Evolutionary conservation across 2,329 filamentous ascomycete species (phyloP).

Genomic region (Trichoderma koningii): DNA sequence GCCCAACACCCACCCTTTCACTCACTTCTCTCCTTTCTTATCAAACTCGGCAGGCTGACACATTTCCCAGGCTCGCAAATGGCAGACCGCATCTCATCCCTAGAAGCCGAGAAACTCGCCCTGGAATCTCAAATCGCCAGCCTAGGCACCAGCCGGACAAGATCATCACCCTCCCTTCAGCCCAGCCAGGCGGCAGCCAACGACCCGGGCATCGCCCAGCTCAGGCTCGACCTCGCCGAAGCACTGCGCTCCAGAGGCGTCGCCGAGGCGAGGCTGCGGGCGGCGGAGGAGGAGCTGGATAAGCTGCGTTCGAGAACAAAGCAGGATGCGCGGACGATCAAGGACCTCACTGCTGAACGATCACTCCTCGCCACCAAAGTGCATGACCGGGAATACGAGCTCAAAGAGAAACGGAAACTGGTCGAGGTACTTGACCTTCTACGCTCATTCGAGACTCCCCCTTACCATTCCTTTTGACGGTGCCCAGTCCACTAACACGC

Average conservation of each 20-base stretch:
- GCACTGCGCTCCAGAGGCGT: constrained; percentile 73
- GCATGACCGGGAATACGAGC: constrained; percentile 81
- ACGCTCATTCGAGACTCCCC: not conserved
- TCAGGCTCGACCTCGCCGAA: constrained; percentile 71
- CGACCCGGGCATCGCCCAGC: constrained; percentile 48
- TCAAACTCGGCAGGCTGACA: constrained; percentile 30
- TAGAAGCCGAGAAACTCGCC: constrained; percentile 60
- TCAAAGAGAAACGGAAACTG: constrained; percentile 79
- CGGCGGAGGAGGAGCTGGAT: constrained; percentile 64
- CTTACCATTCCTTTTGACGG: not conserved
- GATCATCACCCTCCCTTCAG: constrained; percentile 27
- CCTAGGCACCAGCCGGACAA: constrained; percentile 31
- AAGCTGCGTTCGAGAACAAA: constrained; percentile 61
- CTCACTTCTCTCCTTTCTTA: constrained; percentile 13
- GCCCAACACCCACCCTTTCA: constrained; percentile 35
- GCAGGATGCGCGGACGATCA: constrained; percentile 63
- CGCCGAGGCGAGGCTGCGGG: constrained; percentile 64
- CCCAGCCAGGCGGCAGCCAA: constrained; percentile 30
- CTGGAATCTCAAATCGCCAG: constrained; percentile 38
- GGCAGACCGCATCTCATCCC: constrained; percentile 64
- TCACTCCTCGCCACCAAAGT: constrained; percentile 65
- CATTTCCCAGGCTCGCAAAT: constrained; percentile 59
- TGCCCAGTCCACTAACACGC: constrained; percentile 27
- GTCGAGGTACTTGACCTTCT: constrained; percentile 61
- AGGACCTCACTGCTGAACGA: constrained; percentile 63